Evolutionary conservation across 129 eudicot genomes (phyloP).

Genomic region (Flaveria ramosissima): DNA sequence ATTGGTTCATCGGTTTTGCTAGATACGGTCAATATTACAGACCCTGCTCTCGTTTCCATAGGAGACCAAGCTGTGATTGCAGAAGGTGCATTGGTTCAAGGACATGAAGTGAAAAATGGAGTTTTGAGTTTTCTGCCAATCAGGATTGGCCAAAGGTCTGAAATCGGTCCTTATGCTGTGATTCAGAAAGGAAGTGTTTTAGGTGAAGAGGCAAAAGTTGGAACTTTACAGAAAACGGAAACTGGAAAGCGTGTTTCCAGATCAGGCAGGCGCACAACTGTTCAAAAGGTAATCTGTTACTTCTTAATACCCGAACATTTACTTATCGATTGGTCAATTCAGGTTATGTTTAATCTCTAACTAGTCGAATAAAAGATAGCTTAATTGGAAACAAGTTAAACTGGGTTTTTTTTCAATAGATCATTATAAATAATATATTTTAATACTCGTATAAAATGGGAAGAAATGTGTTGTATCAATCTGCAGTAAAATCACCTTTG

Average conservation of each 20-base stretch:
- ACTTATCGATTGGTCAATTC: neutral
- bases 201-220: conserved; percentile 61
- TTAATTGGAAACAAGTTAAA: neutral
- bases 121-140: conserved; percentile 67
- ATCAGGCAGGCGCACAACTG: conserved; percentile 34
- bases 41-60: conserved; percentile 78
- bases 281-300: conserved; percentile 42
- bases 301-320: neutral
- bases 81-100: conserved; percentile 74
- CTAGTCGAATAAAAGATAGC: neutral
- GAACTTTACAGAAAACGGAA: conserved; percentile 60
- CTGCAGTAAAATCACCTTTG: neutral
- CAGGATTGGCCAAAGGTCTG: conserved; percentile 65
- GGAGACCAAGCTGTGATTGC: conserved; percentile 75
- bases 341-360: neutral
- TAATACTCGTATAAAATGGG: neutral
- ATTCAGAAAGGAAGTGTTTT: conserved; percentile 69
- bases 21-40: conserved; percentile 76
- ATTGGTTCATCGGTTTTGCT: conserved; percentile 76
- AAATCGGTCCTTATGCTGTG: conserved; percentile 79
- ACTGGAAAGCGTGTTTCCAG: conserved; percentile 49
- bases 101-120: conserved; percentile 84
- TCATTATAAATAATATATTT: neutral
- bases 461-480: neutral
- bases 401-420: too few species aligned